A percentile compares a stretch with the other conserved stretches of the same genome.
phyloP scores from a whole-genome alignment of 257 asterid genomes.

The Nyctanthes arbortristis region DNA sequence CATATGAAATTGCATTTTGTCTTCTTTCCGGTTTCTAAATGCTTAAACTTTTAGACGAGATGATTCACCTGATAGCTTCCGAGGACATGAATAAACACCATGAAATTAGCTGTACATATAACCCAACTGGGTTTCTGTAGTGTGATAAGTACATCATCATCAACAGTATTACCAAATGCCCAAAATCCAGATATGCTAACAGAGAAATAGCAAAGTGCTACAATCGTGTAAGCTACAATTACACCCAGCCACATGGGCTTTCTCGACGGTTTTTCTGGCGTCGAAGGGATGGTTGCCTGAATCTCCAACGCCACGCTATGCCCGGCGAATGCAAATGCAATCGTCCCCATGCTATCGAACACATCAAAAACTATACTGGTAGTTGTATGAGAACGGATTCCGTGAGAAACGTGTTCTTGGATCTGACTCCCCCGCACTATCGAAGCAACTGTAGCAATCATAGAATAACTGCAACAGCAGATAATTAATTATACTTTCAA shows the following conservation, averaged over 20 bases:
- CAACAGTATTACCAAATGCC: conserved; percentile 44
- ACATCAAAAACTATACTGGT: conserved; percentile 28
- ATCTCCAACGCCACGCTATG: conserved; percentile 49
- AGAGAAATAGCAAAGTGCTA: conserved; percentile 46
- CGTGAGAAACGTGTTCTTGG: conserved; percentile 15
- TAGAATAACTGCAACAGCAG: conserved; percentile 34
- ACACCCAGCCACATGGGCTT: conserved; percentile 47
- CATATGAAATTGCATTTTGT: too few species aligned
- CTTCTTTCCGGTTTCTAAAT: too few species aligned
- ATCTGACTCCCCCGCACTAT: conserved; percentile 8
- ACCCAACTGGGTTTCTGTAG: conserved; percentile 44
- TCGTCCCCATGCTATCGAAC: conserved; percentile 37
- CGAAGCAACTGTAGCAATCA: conserved; percentile 39
- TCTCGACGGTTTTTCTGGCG: conserved; percentile 39
- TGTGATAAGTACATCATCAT: conserved; percentile 41
- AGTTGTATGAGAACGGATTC: conserved; percentile 20
- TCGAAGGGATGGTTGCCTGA: conserved; percentile 56
- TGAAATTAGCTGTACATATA: conserved; percentile 37
- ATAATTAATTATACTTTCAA: neutral
- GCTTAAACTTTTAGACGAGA: neutral
- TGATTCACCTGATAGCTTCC: conserved; percentile 50
- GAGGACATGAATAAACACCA: conserved; percentile 51
- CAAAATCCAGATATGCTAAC: conserved; percentile 45
- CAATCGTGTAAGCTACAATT: conserved; percentile 38
- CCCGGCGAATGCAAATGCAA: conserved; percentile 45